These are phyloP conservation scores for Diaporthe caulivora DNA, from an alignment of 2,329 filamentous ascomycete genomes.

Conservation along the genomic window DNA sequence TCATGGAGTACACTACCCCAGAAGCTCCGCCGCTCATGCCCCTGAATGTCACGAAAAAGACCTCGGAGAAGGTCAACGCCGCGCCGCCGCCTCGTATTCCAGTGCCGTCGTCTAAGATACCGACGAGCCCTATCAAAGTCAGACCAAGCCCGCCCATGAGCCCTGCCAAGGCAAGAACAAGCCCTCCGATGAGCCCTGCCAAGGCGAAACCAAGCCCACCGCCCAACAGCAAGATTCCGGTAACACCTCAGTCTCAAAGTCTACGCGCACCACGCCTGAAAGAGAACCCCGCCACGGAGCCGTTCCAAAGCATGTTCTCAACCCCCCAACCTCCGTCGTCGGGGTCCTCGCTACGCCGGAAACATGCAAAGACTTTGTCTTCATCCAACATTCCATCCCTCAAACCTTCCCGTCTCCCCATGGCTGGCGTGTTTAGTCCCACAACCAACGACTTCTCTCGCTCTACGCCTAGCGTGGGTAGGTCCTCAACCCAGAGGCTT, in stretches of 20 bases:
- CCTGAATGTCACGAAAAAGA: slow-evolving; percentile 65
- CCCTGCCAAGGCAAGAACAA: slow-evolving; percentile 11
- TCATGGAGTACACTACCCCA: slow-evolving; percentile 73
- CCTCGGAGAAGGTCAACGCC: slow-evolving; percentile 70
- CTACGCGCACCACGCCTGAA: slow-evolving; percentile 61
- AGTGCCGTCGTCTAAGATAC: slow-evolving; percentile 62
- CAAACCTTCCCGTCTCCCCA: slow-evolving; percentile 53
- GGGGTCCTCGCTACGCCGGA: slow-evolving; percentile 40
- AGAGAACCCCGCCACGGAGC: slow-evolving; percentile 52
- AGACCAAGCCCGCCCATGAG: slow-evolving; percentile 22
- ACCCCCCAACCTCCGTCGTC: slow-evolving; percentile 35
- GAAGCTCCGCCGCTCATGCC: slow-evolving; percentile 59
- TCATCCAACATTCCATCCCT: slow-evolving; percentile 68
- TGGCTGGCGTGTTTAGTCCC: slow-evolving; percentile 44
- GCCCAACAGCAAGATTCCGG: slow-evolving; percentile 58
- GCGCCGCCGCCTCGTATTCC: slow-evolving; percentile 57
- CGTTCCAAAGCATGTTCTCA: slow-evolving; percentile 34
- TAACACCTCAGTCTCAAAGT: slow-evolving; percentile 59
- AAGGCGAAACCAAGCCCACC: slow-evolving; percentile 32
- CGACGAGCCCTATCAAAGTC: slow-evolving; percentile 57
- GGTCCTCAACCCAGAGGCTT: slow-evolving; percentile 61
- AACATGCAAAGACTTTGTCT: slow-evolving; percentile 64
- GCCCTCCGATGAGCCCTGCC: slow-evolving; percentile 56
- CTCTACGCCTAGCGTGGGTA: slow-evolving; percentile 54
- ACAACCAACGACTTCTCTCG: slow-evolving; percentile 41